Evolutionary conservation across 805 yeast species (phyloP), one percentile per base, ranked within the genome.

Genomic region (Saccharomycopsis synnaedendra): DNA sequence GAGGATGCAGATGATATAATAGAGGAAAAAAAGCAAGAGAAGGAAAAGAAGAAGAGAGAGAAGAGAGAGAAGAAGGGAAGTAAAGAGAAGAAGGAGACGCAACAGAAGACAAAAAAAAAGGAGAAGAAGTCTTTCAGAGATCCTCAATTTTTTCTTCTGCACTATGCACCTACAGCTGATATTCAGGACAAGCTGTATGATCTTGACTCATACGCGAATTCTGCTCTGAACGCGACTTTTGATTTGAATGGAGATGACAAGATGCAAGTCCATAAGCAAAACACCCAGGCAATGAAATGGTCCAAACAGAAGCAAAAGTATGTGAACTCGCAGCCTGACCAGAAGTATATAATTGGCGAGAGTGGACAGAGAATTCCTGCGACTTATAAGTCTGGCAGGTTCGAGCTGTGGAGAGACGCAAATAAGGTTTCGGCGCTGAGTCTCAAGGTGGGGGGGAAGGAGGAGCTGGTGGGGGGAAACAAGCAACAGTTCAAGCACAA

Each of bases 311-410:
- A 85, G 64, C 93, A 94, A 59, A 87, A 87, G 55, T 90, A 85
- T 64, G 75, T 89, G 60, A 85, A 85, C 62, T 85, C 93, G 54
- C 69, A 81, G 27, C 10, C 8, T n/a, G 95, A 86, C 59, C 76
- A 82, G 65, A 89, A 86, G 66, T 90, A 73, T 65, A 93, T 93
- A 58, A 82, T 87, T 54, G 95, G 97, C 53, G 99, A 93, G 63
- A 82, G 86, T 63, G 99, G 99, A 5, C 88, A 83, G 57, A 78
- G 76, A 61, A 78, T 93, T 43, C 96, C 97, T 5, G 97, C 98
- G 1, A 74, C 93, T 9, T 87, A 80, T 67, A 75, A 85, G 60
- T 80, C 95, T 2, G 99, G 99, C 42, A 79, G 86, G 55, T 93
- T 78, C 59, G 97, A 89, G 47, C 82, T 81, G 40, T 93, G 99